A percentile compares a stretch with the other conserved stretches of the same genome.
Conservation (phyloP, 1,284 basidiomycete genomes). For the Coniferiporia weirii region DNA sequence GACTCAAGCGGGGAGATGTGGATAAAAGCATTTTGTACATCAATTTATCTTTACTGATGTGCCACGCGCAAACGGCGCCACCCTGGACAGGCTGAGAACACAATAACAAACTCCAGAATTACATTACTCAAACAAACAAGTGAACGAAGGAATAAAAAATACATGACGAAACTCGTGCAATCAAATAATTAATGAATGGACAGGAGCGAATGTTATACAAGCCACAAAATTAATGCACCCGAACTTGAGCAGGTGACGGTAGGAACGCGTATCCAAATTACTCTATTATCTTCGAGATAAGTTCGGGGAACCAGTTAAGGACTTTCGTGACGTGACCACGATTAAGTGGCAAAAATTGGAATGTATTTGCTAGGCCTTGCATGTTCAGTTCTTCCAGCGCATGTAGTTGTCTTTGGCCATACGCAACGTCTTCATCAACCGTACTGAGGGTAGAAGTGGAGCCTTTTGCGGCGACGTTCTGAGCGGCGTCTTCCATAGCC, state of each 20-base stretch:
- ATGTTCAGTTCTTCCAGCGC: conserved; percentile 66
- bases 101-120: too few species aligned
- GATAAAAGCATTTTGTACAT: too few species aligned
- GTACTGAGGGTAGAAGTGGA: conserved; percentile 65
- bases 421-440: conserved; percentile 44
- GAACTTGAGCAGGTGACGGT: not conserved
- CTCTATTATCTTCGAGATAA: conserved; percentile 53
- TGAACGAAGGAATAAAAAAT: not conserved
- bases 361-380: conserved; percentile 63
- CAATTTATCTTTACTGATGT: too few species aligned
- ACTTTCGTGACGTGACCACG: conserved; percentile 57
- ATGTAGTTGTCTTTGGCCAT: conserved; percentile 40
- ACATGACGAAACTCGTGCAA: not conserved
- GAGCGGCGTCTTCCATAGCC: conserved; percentile 51
- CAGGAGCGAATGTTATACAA: not conserved
- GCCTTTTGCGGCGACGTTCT: conserved; percentile 36
- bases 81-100: too few species aligned
- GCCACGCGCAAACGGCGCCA: too few species aligned
- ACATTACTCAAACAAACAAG: not conserved
- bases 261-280: conserved; percentile 2
- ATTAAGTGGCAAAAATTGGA: conserved; percentile 60
- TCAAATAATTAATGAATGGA: conserved; percentile 1
- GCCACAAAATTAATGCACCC: not conserved
- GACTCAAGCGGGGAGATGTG: too few species aligned
- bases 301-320: conserved; percentile 67